Conservation (phyloP, 257 asterid genomes). For the Galeopsis tetrahit region DNA sequence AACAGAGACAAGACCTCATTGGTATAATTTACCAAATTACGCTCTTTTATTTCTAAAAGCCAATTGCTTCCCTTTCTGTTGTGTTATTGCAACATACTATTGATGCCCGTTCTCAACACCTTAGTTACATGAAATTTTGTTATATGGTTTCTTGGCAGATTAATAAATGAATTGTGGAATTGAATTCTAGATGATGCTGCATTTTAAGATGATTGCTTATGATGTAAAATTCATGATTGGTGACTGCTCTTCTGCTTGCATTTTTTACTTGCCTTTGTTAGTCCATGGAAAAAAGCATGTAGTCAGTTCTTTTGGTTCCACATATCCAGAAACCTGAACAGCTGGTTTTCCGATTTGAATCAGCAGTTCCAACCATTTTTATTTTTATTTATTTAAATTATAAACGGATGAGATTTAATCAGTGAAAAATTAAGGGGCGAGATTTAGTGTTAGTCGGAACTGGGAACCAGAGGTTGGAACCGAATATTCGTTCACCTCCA, state of each 20-base stretch:
- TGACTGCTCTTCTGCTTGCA: not conserved
- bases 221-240: constrained; percentile 3
- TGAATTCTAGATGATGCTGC: constrained; percentile 19
- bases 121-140: constrained; percentile 29
- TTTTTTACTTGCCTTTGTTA: not conserved
- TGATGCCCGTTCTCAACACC: constrained; percentile 21
- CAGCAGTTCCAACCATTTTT: too few species aligned
- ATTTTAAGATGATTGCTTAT: constrained; percentile 21
- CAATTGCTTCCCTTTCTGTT: constrained; percentile 21
- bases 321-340: too few species aligned
- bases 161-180: constrained; percentile 35
- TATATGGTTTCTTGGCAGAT: constrained; percentile 27
- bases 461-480: too few species aligned
- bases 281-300: constrained; percentile 6
- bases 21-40: constrained; percentile 28
- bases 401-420: too few species aligned
- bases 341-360: too few species aligned
- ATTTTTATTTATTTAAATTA: too few species aligned
- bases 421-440: too few species aligned
- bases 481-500: too few species aligned
- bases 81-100: constrained; percentile 27
- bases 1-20: constrained; percentile 28
- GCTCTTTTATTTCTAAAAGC: constrained; percentile 27
- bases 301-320: not conserved
- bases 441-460: too few species aligned